Conservation (phyloP, 2,329 filamentous ascomycete species). For the Verticillium klebahnii region DNA sequence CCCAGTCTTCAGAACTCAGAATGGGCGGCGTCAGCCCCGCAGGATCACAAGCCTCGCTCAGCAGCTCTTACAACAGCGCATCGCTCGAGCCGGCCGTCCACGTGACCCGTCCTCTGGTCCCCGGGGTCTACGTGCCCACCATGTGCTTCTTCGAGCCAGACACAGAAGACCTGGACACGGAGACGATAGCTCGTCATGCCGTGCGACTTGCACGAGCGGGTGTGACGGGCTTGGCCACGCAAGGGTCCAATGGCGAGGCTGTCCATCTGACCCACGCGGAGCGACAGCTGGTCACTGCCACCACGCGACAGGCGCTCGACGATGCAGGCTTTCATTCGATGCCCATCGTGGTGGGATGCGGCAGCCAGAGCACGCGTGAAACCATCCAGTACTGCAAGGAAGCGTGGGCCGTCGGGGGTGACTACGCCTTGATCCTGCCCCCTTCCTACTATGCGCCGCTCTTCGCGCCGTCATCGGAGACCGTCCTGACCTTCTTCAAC, state of each 20-base stretch:
- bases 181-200: conserved; percentile 55
- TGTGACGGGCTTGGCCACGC: conserved; percentile 68
- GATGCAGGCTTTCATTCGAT: conserved; percentile 59
- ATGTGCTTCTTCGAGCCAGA: conserved; percentile 66
- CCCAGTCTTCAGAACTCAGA: conserved; percentile 24
- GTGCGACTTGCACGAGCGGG: conserved; percentile 70
- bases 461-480: conserved; percentile 56
- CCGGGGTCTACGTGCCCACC: conserved; percentile 68
- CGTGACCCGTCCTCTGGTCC: conserved; percentile 32
- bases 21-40: conserved; percentile 19
- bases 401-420: conserved; percentile 64
- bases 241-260: conserved; percentile 80
- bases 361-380: conserved; percentile 68
- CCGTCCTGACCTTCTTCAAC: conserved; percentile 62
- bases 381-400: conserved; percentile 65
- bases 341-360: conserved; percentile 73
- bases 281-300: conserved; percentile 61
- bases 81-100: conserved; percentile 27
- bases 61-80: conserved; percentile 37
- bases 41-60: conserved; percentile 29
- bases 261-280: conserved; percentile 71
- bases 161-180: conserved; percentile 62
- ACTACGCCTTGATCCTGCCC: conserved; percentile 72
- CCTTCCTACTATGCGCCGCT: conserved; percentile 71
- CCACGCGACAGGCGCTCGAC: conserved; percentile 66